Percentiles rank a stretch among this genome's conserved stretches.
These are phyloP conservation scores for Lomentospora prolificans DNA, from an alignment of 2,329 filamentous ascomycete genomes.

Conservation along the genomic window DNA sequence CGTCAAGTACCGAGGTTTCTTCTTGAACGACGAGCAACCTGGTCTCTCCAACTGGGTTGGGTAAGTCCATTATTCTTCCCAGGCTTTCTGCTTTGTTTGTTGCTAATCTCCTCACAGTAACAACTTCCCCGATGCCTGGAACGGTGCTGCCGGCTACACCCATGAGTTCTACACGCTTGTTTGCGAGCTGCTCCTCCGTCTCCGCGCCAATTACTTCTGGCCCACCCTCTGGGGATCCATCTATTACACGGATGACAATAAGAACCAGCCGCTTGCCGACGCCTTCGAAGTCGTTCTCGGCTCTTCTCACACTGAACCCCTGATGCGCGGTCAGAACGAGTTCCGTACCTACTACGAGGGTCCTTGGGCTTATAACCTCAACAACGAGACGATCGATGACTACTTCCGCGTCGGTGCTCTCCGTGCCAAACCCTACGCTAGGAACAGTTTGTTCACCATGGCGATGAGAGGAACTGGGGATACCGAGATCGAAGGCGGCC, in stretches of 20 bases:
- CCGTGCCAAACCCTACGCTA: slow-evolving; percentile 55
- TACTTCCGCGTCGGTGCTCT: slow-evolving; percentile 60
- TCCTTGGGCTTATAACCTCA: slow-evolving; percentile 59
- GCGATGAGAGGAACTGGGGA: slow-evolving; percentile 64
- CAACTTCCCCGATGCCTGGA: slow-evolving; percentile 25
- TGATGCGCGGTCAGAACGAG: slow-evolving; percentile 53
- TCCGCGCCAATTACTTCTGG: slow-evolving; percentile 68
- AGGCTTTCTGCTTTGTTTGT: not conserved
- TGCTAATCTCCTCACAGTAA: not conserved
- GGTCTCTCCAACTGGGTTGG: slow-evolving; percentile 56
- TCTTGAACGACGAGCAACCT: slow-evolving; percentile 62
- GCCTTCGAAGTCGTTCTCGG: slow-evolving; percentile 67
- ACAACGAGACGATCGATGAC: slow-evolving; percentile 56
- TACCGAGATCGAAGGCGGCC: slow-evolving; percentile 40
- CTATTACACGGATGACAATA: slow-evolving; percentile 61
- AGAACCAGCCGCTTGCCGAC: slow-evolving; percentile 59
- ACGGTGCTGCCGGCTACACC: slow-evolving; percentile 37
- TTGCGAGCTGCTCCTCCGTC: slow-evolving; percentile 60
- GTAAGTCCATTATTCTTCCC: slow-evolving; percentile 12
- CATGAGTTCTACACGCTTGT: slow-evolving; percentile 59
- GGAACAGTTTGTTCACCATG: slow-evolving; percentile 55
- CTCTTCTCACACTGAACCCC: slow-evolving; percentile 64
- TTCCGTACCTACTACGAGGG: slow-evolving; percentile 45
- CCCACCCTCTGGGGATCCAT: slow-evolving; percentile 62
- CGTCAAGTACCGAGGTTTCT: slow-evolving; percentile 60